Conservation (phyloP, 2,329 filamentous ascomycete genomes). For the Alternaria sp. region DNA sequence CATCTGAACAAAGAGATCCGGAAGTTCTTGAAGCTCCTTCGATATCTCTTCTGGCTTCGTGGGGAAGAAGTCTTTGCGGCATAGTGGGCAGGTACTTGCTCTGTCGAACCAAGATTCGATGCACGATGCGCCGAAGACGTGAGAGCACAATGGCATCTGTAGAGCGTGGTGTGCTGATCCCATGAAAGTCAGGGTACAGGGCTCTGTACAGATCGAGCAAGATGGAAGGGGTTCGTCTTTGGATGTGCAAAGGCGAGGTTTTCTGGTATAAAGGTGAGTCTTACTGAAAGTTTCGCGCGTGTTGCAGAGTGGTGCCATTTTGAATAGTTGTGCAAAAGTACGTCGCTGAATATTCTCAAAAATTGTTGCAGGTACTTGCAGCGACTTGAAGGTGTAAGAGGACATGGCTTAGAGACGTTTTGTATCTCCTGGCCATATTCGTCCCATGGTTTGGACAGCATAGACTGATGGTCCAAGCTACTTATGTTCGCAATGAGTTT, state of each 20-base stretch:
- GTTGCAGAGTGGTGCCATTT: neutral
- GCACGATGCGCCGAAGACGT: slow-evolving; percentile 3
- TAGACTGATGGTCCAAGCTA: neutral
- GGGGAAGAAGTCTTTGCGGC: neutral
- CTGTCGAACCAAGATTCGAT: slow-evolving; percentile 4
- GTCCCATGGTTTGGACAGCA: neutral
- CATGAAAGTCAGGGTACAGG: neutral
- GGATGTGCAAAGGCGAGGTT: too few relatives aligned
- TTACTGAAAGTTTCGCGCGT: slow-evolving; percentile 1
- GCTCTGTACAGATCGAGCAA: neutral
- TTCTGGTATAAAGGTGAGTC: neutral
- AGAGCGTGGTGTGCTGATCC: neutral
- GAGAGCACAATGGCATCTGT: neutral
- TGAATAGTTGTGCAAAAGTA: neutral
- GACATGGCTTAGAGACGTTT: neutral
- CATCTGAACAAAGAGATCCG: neutral
- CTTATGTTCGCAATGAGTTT: neutral
- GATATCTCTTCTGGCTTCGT: neutral
- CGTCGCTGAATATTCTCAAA: neutral
- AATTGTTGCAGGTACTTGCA: neutral
- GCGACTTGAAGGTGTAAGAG: neutral
- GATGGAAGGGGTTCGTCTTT: neutral
- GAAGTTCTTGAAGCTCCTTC: neutral
- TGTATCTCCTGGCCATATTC: neutral
- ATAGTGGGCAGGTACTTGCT: neutral